Evolutionary conservation across 495 filamentous ascomycete species (phyloP).

Genomic region (Penicillium cataractarum): DNA sequence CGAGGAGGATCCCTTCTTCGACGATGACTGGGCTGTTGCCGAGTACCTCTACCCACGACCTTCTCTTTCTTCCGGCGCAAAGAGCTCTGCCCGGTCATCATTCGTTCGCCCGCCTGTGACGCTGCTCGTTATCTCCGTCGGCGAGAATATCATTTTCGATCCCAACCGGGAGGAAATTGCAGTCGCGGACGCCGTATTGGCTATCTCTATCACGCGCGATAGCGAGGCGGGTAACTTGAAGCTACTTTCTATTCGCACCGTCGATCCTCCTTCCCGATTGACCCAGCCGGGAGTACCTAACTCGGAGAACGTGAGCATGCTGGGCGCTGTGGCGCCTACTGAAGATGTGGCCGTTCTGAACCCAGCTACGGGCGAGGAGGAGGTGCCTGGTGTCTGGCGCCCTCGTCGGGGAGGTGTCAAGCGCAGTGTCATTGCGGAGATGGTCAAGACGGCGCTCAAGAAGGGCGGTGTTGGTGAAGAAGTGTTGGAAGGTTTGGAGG

Average conservation of each 20-base stretch:
- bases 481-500: constrained; percentile 76
- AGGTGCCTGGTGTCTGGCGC: constrained; percentile 75
- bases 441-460: constrained; percentile 68
- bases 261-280: constrained; percentile 73
- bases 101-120: constrained; percentile 75
- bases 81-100: constrained; percentile 17
- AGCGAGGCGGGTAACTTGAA: constrained; percentile 41
- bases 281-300: constrained; percentile 72
- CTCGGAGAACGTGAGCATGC: constrained; percentile 66
- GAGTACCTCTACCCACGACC: constrained; percentile 70
- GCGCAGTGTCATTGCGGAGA: constrained; percentile 64
- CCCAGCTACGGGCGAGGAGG: constrained; percentile 49
- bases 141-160: constrained; percentile 90
- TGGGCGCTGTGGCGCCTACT: constrained; percentile 39
- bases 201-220: constrained; percentile 65
- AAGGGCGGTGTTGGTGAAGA: constrained; percentile 81
- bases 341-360: constrained; percentile 33
- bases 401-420: constrained; percentile 75
- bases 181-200: constrained; percentile 85
- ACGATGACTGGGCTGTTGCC: constrained; percentile 94
- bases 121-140: constrained; percentile 83
- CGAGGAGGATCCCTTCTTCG: constrained; percentile 96
- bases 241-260: constrained; percentile 64
- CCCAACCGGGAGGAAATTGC: constrained; percentile 87
- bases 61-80: constrained; percentile 14